phyloP scores from a whole-genome alignment of 352 stramenopile species.

The Pythium graminicola region DNA sequence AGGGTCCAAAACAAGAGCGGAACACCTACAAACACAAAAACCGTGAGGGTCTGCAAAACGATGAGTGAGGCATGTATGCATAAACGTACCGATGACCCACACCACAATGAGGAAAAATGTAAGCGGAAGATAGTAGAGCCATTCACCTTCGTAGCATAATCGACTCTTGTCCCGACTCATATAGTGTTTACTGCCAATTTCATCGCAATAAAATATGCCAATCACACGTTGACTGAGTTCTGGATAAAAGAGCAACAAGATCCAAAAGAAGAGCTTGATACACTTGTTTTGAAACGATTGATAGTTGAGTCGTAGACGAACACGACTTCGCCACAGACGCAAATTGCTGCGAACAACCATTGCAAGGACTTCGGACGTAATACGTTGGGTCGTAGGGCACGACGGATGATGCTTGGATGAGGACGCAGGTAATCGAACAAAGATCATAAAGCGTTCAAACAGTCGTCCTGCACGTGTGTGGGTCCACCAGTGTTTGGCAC shows the following conservation, averaged over 20 bases:
- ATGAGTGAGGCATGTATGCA: too few species aligned
- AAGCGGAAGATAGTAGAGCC: conserved; percentile 54
- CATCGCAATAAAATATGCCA: conserved; percentile 69
- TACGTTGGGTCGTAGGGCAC: conserved; percentile 50
- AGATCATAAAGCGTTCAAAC: conserved; percentile 19
- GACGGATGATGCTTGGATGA: conserved; percentile 32
- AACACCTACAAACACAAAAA: conserved; percentile 36
- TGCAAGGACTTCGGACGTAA: conserved; percentile 39
- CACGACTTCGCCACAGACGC: conserved; percentile 53
- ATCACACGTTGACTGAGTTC: conserved; percentile 64
- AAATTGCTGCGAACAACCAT: conserved; percentile 73
- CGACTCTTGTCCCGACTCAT: conserved; percentile 56
- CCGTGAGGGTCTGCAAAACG: too few species aligned
- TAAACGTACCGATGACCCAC: conserved; percentile 57
- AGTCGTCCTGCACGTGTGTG: conserved; percentile 20
- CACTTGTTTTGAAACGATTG: conserved; percentile 70
- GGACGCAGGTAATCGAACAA: conserved; percentile 40
- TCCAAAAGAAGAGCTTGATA: conserved; percentile 72
- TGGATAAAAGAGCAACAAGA: conserved; percentile 64
- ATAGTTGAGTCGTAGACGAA: conserved; percentile 69
- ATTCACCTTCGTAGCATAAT: conserved; percentile 47
- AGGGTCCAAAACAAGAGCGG: conserved; percentile 66
- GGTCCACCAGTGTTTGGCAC: conserved; percentile 14
- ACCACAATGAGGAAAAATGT: conserved; percentile 34
- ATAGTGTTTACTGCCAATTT: conserved; percentile 52